Evolutionary conservation across 768 basidiomycete species (phyloP), one percentile per base, ranked within the genome.

Genomic region (Amanita polypyramis): DNA sequence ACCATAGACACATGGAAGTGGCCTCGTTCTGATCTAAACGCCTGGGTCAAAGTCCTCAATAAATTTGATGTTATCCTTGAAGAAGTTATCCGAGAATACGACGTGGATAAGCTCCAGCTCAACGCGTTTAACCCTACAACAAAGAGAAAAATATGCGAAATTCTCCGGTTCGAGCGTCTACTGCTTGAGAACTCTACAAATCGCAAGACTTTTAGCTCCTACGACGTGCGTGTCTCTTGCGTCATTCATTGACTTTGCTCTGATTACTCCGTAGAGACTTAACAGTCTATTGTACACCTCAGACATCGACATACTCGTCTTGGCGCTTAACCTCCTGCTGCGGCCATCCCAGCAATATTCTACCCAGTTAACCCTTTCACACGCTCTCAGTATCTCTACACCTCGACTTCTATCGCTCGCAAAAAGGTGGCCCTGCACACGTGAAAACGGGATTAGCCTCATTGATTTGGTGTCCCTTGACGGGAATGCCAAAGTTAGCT

Each of bases 161-260:
- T 99, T 54, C 76, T 99, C 52, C 74, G 81, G 55, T 93, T 99
- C 54, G 82, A 92, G 68, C 77, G 88, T 52, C 67, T 98, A 33
- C 68, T 99, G 44, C 71, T 99, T 58, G 96, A 98, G 68, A 96
- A 97, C 63, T 95, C 93, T 40, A 99, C 96, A 34, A 98, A 95
- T 62, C 74, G 96, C 59, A 98, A 97, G 70, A 87, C 93, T 50
- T 99, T 85, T 67, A 82, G 79, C 51, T 95, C 92, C 3, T 99
- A 96, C 65, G 96, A 99, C 62, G 95, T 98, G 66, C 70, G 35
- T 20, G 52, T 51, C 14, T 42, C 30, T 49, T 17, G 27, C n/a
- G 14, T 12, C 12, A 15, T 23, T 40, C 45, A 10, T 33, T 53
- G 34, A 41, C 47, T 32, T 51, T 47, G 36, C 39, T 48, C 52